phyloP scores from a whole-genome alignment of 345 rosid species.

The Noccaea caerulescens region DNA sequence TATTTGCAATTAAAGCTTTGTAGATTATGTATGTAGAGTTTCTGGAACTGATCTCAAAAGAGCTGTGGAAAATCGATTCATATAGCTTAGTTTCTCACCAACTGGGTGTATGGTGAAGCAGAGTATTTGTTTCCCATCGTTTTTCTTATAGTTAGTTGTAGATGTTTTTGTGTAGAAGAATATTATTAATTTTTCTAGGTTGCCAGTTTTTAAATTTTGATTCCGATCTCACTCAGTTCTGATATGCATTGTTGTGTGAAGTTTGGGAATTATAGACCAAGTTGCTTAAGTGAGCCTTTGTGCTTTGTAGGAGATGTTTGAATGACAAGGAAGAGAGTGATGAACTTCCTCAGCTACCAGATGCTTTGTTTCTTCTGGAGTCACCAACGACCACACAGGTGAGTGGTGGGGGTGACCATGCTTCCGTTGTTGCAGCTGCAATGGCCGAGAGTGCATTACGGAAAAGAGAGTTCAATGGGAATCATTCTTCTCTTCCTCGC shows the following conservation, averaged over 20 bases:
- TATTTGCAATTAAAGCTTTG: not conserved
- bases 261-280: not conserved
- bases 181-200: conserved; percentile 1
- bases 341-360: conserved; percentile 65
- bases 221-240: conserved; percentile 9
- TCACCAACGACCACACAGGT: conserved; percentile 45
- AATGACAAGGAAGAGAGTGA: conserved; percentile 38
- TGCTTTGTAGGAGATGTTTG: conserved; percentile 43
- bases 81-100: conserved; percentile 15
- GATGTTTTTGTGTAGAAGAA: not conserved
- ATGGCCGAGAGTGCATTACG: conserved; percentile 66
- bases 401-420: conserved; percentile 57
- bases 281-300: conserved; percentile 2
- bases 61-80: conserved; percentile 6
- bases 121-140: not conserved
- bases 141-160: not conserved
- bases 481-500: conserved; percentile 50
- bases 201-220: not conserved
- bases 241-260: conserved; percentile 4
- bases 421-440: conserved; percentile 78
- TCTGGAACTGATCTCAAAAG: conserved; percentile 5
- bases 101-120: conserved; percentile 1
- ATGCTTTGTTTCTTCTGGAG: conserved; percentile 78
- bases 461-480: conserved; percentile 61
- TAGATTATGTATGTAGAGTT: not conserved